A percentile compares a stretch with the other conserved stretches of the same genome.
phyloP scores from a whole-genome alignment of 2,329 filamentous ascomycete species.

The Sclerotinia minor region DNA sequence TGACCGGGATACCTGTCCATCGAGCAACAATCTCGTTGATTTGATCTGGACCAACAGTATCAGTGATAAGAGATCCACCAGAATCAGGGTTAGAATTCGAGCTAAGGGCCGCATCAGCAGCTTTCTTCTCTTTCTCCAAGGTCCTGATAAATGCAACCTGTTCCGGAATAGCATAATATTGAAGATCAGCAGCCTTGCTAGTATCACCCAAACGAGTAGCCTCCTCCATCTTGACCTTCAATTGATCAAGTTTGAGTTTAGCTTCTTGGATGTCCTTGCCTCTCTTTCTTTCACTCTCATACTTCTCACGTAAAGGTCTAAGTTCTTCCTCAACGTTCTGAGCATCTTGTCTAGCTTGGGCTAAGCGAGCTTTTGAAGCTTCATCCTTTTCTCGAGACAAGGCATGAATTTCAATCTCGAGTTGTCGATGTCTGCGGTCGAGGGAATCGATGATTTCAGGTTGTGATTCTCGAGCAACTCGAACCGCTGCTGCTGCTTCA shows the following conservation, averaged over 20 bases:
- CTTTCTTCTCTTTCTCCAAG: conserved; percentile 77
- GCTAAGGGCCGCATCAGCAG: conserved; percentile 71
- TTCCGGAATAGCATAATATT: conserved; percentile 97
- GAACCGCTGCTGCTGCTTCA: conserved; percentile 93
- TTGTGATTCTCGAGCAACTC: conserved; percentile 92
- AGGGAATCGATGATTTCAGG: conserved; percentile 94
- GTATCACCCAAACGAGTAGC: conserved; percentile 86
- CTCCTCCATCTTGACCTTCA: conserved; percentile 90
- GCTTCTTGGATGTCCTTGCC: conserved; percentile 91
- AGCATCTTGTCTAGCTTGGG: conserved; percentile 82
- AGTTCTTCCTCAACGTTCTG: conserved; percentile 94
- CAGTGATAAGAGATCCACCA: conserved; percentile 77
- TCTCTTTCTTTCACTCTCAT: conserved; percentile 87
- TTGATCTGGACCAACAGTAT: conserved; percentile 92
- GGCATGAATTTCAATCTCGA: conserved; percentile 97
- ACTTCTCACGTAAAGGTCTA: conserved; percentile 88
- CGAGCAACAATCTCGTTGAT: conserved; percentile 98
- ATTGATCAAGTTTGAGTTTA: conserved; percentile 89
- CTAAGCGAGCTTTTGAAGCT: conserved; percentile 79
- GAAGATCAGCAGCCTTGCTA: conserved; percentile 84
- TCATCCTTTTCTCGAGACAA: conserved; percentile 93
- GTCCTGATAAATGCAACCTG: conserved; percentile 76
- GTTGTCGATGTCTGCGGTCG: conserved; percentile 83
- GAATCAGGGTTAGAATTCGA: conserved; percentile 54
- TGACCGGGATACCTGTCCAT: conserved; percentile 98